Evolutionary conservation across 306 rosid species (phyloP).

Genomic region (Dryas octopetala): DNA sequence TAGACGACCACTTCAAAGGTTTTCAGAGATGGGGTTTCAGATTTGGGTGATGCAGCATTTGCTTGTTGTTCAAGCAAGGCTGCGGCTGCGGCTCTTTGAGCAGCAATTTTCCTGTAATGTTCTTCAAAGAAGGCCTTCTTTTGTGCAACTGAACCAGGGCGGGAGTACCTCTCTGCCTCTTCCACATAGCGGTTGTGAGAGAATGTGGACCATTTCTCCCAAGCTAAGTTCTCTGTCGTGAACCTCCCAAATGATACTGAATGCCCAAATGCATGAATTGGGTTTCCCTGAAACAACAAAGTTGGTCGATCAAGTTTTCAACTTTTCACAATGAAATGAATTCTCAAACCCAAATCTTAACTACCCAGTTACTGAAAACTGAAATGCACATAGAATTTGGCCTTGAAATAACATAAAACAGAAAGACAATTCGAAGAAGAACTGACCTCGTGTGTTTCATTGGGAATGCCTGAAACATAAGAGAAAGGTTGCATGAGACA

Average conservation of each 20-base stretch:
- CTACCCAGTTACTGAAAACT: not conserved
- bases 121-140: conserved; percentile 99
- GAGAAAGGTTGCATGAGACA: conserved; percentile 96
- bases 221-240: conserved; percentile 68
- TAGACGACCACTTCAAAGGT: conserved; percentile 25
- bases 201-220: conserved; percentile 93
- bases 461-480: conserved; percentile 68
- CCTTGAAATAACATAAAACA: not conserved
- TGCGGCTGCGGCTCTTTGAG: conserved; percentile 76
- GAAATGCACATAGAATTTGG: not conserved
- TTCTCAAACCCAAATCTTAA: not conserved
- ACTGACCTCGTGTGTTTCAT: conserved; percentile 73
- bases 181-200: conserved; percentile 89
- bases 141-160: conserved; percentile 93
- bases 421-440: not conserved
- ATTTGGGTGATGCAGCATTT: conserved; percentile 31
- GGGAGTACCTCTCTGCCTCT: conserved; percentile 82
- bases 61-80: conserved; percentile 76
- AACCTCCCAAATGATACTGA: conserved; percentile 92
- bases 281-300: conserved; percentile 51
- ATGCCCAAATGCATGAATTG: conserved; percentile 74
- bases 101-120: conserved; percentile 90
- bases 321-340: not conserved
- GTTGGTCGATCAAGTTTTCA: too few species aligned
- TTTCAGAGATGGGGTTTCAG: conserved; percentile 11